Conservation (phyloP, 768 basidiomycete genomes). For the Sporobolomyces roseus region DNA sequence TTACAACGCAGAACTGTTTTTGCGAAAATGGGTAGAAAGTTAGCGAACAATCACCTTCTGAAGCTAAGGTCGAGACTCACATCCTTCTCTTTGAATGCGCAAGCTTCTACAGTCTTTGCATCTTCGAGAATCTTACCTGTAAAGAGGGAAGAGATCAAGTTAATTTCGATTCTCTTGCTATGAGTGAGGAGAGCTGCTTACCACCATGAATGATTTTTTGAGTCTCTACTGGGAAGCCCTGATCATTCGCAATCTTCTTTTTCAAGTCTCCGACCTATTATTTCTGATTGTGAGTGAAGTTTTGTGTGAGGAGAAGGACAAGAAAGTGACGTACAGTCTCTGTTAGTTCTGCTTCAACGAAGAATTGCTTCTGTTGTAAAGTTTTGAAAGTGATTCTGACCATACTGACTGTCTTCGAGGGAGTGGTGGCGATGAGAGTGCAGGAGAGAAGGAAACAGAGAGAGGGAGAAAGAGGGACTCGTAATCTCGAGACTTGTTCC, state of each 20-base stretch:
- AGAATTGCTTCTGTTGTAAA: constrained; percentile 59
- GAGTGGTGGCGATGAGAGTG: neutral
- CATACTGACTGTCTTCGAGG: constrained; percentile 9
- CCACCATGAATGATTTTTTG: constrained; percentile 97
- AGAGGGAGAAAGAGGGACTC: neutral
- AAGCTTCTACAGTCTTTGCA: constrained; percentile 78
- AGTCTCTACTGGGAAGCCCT: constrained; percentile 66
- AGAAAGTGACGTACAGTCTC: constrained; percentile 17
- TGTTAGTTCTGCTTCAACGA: constrained; percentile 35
- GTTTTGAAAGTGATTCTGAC: constrained; percentile 78
- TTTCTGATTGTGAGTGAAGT: neutral
- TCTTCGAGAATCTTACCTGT: constrained; percentile 87
- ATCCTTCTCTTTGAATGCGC: constrained; percentile 94
- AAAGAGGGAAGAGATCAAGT: constrained; percentile 8
- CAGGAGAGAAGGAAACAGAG: neutral
- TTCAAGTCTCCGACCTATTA: constrained; percentile 65
- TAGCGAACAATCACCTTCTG: no score
- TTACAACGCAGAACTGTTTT: constrained; percentile 78
- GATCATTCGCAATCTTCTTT: constrained; percentile 69
- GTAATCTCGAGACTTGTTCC: neutral
- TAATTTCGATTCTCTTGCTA: neutral
- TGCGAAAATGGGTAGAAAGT: neutral
- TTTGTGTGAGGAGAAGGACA: neutral
- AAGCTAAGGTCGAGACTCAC: constrained; percentile 10
- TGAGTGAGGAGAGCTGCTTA: constrained; percentile 48